Conservation (phyloP, 768 basidiomycete species). For the Pleurotus ostreatus region DNA sequence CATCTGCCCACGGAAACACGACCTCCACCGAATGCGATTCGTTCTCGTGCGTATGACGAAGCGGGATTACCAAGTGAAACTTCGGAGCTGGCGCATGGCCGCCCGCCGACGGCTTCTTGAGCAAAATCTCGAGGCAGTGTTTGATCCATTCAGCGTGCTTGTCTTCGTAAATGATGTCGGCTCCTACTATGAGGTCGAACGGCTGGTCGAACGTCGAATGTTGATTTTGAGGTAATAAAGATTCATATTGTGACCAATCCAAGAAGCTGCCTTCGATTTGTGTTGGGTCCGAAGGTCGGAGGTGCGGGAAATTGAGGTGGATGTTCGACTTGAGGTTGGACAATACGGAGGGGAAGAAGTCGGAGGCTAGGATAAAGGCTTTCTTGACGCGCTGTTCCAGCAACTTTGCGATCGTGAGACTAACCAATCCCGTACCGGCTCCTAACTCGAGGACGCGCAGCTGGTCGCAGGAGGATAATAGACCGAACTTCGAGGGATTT, state of each 20-base stretch:
- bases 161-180: conserved; percentile 80
- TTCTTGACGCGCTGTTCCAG: conserved; percentile 16
- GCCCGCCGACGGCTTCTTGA: conserved; percentile 27
- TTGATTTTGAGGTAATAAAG: conserved; percentile 4
- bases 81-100: background rate
- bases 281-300: background rate
- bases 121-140: conserved; percentile 46
- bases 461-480: conserved; percentile 14
- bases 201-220: conserved; percentile 26
- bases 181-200: conserved; percentile 73
- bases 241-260: conserved; percentile 50
- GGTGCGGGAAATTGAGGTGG: conserved; percentile 43
- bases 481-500: conserved; percentile 47
- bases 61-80: conserved; percentile 79
- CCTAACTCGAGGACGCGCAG: conserved; percentile 73
- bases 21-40: conserved; percentile 60
- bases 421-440: conserved; percentile 81
- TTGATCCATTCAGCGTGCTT: conserved; percentile 71
- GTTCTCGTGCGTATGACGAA: conserved; percentile 56
- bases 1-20: conserved; percentile 35
- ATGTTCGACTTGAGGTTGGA: conserved; percentile 66
- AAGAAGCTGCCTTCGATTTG: conserved; percentile 28
- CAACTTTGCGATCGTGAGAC: conserved; percentile 52
- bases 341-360: conserved; percentile 74
- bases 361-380: conserved; percentile 58